phyloP scores from a whole-genome alignment of 2,329 filamentous ascomycete species.

The Pyrenophora graminea region DNA sequence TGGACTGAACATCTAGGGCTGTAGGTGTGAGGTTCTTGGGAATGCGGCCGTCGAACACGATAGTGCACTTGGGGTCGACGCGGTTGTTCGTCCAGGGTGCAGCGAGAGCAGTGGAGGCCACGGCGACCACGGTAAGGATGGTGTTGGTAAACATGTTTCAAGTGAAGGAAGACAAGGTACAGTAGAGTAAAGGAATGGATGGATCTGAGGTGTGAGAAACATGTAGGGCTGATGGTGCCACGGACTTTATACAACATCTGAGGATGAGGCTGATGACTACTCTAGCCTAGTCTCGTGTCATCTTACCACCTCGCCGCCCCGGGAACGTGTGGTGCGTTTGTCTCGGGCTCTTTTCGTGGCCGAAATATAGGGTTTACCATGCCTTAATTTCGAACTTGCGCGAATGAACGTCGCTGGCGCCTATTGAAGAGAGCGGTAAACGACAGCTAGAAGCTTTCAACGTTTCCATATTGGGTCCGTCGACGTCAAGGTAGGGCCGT shows the following conservation, averaged over 20 bases:
- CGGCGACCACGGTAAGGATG: constrained; percentile 25
- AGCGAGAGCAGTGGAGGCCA: constrained; percentile 33
- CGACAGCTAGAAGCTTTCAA: too few species aligned
- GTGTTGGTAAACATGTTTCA: constrained; percentile 29
- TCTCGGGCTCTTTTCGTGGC: constrained; percentile 19
- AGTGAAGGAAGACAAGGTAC: too few species aligned
- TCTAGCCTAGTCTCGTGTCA: not conserved
- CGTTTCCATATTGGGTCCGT: constrained; percentile 27
- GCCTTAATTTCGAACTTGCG: constrained; percentile 10
- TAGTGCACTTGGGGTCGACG: constrained; percentile 38
- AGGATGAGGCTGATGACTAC: not conserved
- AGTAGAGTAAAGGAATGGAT: too few species aligned
- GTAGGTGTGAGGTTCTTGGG: constrained; percentile 31
- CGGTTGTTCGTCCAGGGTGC: constrained; percentile 19
- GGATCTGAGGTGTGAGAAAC: too few species aligned
- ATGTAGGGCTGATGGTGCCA: too few species aligned
- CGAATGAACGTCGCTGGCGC: too few species aligned
- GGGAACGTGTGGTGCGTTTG: not conserved
- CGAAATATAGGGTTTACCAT: constrained; percentile 19
- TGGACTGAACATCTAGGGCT: constrained; percentile 39
- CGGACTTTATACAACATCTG: constrained; percentile 18
- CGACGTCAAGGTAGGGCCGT: constrained; percentile 14
- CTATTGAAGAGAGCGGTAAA: too few species aligned
- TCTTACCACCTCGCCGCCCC: not conserved
- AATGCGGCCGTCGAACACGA: constrained; percentile 46